Conservation (phyloP, 345 rosid genomes). For the Dovyalis caffra region DNA sequence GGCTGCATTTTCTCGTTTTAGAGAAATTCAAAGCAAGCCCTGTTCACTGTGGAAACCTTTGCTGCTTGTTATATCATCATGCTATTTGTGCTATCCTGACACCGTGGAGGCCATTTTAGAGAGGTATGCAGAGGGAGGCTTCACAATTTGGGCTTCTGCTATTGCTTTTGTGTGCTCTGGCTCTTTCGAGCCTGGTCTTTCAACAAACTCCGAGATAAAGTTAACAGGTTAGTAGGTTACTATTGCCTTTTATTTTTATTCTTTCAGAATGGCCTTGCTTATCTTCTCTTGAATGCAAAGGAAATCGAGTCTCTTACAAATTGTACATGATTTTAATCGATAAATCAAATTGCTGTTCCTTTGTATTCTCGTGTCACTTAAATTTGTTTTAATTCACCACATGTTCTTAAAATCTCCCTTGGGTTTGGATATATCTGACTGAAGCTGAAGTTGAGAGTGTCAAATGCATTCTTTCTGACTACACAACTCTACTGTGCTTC, state of each 20-base stretch:
- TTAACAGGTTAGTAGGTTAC: constrained; percentile 50
- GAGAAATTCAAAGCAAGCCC: constrained; percentile 52
- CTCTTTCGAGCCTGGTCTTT: constrained; percentile 42
- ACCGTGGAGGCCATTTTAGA: constrained; percentile 50
- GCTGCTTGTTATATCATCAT: constrained; percentile 72
- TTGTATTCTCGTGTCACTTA: neutral
- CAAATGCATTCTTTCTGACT: neutral
- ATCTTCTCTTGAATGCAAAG: neutral
- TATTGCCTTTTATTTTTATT: too few relatives aligned
- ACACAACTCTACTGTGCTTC: too few relatives aligned
- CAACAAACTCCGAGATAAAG: constrained; percentile 55
- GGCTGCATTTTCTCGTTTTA: constrained; percentile 72
- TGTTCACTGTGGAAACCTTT: constrained; percentile 71
- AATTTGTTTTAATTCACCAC: neutral
- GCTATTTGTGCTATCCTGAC: constrained; percentile 62
- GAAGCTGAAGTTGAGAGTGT: neutral
- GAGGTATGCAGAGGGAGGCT: constrained; percentile 58
- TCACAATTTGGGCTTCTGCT: constrained; percentile 64
- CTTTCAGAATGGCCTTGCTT: neutral
- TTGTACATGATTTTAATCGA: neutral
- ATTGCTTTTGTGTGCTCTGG: constrained; percentile 42
- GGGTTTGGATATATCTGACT: neutral
- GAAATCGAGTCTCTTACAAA: neutral
- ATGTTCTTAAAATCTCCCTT: too few relatives aligned
- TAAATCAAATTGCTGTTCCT: neutral